Conservation (phyloP, 495 filamentous ascomycete genomes). For the Daldinia childiae region DNA sequence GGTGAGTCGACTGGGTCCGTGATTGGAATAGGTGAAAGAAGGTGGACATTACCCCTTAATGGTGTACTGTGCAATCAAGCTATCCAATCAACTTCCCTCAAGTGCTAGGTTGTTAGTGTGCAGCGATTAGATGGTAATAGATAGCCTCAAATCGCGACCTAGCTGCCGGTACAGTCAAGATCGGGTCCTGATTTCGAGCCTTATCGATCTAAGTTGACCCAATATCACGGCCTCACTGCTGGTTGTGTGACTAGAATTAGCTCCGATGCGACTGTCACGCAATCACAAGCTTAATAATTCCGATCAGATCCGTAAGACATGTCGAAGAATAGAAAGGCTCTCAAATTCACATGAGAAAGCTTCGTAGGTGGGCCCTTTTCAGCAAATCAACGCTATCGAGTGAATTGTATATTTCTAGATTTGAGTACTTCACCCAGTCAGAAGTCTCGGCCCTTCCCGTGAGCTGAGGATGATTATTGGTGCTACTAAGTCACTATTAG, state of each 20-base stretch:
- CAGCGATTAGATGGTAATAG: not conserved
- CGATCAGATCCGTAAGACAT: conserved; percentile 36
- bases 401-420: not conserved
- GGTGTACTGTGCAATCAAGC: not conserved
- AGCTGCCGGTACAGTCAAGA: not conserved
- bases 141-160: not conserved
- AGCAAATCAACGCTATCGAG: not conserved
- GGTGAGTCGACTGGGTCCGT: not conserved
- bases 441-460: conserved; percentile 6
- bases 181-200: not conserved
- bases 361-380: not conserved
- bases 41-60: not conserved
- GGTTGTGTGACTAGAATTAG: conserved; percentile 6
- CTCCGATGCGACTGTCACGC: conserved; percentile 19
- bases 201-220: not conserved
- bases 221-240: not conserved
- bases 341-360: not conserved
- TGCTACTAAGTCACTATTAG: not conserved
- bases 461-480: not conserved
- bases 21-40: not conserved
- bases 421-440: not conserved
- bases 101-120: not conserved
- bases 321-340: conserved; percentile 10
- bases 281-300: conserved; percentile 25
- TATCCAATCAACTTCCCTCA: not conserved